These are phyloP conservation scores for Penicillium corylophilum DNA, from an alignment of 2,329 filamentous ascomycete genomes.

Conservation along the genomic window DNA sequence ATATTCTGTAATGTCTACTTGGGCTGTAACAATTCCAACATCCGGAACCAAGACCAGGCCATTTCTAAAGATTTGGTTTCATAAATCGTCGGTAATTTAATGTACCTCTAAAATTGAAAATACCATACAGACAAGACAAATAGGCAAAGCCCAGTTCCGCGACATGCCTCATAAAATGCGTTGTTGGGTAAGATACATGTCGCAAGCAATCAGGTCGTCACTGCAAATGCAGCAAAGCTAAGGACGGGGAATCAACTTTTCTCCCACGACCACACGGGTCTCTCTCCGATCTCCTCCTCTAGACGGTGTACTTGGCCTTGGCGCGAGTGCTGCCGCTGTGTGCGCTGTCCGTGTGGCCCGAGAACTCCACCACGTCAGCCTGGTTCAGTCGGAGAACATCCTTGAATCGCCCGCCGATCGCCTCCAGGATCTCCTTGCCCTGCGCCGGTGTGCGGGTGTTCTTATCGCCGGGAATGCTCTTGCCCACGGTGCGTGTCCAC, in stretches of 20 bases:
- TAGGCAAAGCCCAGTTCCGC: slow-evolving; percentile 10
- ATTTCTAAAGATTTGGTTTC: neutral
- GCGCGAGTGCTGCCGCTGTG: slow-evolving; percentile 91
- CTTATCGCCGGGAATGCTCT: slow-evolving; percentile 73
- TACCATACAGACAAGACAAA: slow-evolving; percentile 4
- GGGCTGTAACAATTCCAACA: too few relatives aligned
- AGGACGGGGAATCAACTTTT: slow-evolving; percentile 20
- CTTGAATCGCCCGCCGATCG: slow-evolving; percentile 91
- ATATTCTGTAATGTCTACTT: too few relatives aligned
- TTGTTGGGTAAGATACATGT: slow-evolving; percentile 36
- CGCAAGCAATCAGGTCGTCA: slow-evolving; percentile 31
- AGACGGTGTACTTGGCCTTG: slow-evolving; percentile 90
- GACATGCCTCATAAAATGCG: slow-evolving; percentile 29
- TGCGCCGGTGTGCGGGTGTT: slow-evolving; percentile 75
- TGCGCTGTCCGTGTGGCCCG: slow-evolving; percentile 91
- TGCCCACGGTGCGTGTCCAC: slow-evolving; percentile 94
- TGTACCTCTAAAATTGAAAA: slow-evolving; percentile 1
- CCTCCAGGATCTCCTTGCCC: slow-evolving; percentile 77
- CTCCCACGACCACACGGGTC: slow-evolving; percentile 7
- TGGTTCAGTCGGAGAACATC: slow-evolving; percentile 77
- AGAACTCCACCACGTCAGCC: slow-evolving; percentile 84
- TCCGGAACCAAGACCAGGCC: too few relatives aligned
- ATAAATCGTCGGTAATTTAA: neutral
- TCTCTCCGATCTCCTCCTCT: slow-evolving; percentile 34
- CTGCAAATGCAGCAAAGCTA: slow-evolving; percentile 23